A percentile compares a stretch with the other conserved stretches of the same genome.
These are phyloP conservation scores for Quercus phellos DNA, from an alignment of 331 rosid genomes.

Conservation along the genomic window DNA sequence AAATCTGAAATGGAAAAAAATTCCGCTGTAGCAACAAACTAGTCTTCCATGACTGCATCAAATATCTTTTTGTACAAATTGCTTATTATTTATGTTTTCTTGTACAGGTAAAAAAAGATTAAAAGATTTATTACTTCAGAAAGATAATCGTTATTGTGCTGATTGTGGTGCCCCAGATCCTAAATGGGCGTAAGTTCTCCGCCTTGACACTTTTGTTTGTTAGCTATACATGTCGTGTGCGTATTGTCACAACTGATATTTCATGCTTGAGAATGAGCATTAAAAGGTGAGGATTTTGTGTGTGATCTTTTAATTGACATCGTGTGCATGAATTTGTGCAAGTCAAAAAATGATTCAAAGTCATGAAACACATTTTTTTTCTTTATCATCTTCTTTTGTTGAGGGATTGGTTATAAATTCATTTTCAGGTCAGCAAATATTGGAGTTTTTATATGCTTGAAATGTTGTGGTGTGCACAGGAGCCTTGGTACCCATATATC, in stretches of 20 bases:
- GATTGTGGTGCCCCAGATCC: slow-evolving; percentile 94
- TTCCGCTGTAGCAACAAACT: background rate
- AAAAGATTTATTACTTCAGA: slow-evolving; percentile 63
- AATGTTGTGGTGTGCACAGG: slow-evolving; percentile 95
- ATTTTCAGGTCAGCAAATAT: slow-evolving; percentile 89
- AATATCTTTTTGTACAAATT: background rate
- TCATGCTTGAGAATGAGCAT: background rate
- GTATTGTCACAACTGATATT: background rate
- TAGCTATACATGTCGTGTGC: background rate
- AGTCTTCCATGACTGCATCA: background rate
- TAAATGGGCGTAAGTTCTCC: slow-evolving; percentile 91
- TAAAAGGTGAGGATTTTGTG: background rate
- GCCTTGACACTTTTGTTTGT: background rate
- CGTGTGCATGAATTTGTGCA: background rate
- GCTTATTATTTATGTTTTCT: slow-evolving; percentile 7
- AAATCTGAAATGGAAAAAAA: no score
- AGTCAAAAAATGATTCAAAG: background rate
- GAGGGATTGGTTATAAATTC: slow-evolving; percentile 8
- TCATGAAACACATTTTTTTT: background rate
- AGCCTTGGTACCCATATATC: slow-evolving; percentile 97
- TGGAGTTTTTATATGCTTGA: slow-evolving; percentile 93
- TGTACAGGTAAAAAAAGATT: slow-evolving; percentile 76
- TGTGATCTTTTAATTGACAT: background rate
- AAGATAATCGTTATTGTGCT: slow-evolving; percentile 80
- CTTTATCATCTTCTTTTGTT: background rate